phyloP scores from a whole-genome alignment of 331 rosid species.

The Quercus phellos region DNA sequence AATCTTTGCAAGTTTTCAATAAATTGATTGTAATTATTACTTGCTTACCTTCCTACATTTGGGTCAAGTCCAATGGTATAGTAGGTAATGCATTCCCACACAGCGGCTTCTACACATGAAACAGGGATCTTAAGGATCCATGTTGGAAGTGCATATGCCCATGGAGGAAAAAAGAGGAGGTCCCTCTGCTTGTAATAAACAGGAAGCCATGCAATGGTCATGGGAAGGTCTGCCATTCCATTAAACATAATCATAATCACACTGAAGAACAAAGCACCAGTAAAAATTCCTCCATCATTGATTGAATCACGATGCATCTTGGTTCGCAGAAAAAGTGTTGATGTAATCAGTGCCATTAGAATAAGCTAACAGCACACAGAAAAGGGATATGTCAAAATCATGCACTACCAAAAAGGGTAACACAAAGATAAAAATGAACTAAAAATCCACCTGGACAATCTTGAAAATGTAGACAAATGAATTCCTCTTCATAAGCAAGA shows the following conservation, averaged over 20 bases:
- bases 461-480: slow-evolving; percentile 53
- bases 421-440: neutral
- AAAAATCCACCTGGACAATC: slow-evolving; percentile 41
- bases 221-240: slow-evolving; percentile 36
- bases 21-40: neutral
- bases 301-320: slow-evolving; percentile 32
- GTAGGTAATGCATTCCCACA: slow-evolving; percentile 42
- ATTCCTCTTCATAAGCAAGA: slow-evolving; percentile 59
- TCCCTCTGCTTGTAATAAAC: slow-evolving; percentile 47
- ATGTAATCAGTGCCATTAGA: slow-evolving; percentile 20
- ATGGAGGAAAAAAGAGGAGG: slow-evolving; percentile 39
- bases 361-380: slow-evolving; percentile 23
- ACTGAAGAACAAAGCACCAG: slow-evolving; percentile 36
- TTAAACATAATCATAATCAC: slow-evolving; percentile 26
- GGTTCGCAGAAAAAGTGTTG: slow-evolving; percentile 49
- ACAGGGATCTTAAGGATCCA: slow-evolving; percentile 43
- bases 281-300: slow-evolving; percentile 29
- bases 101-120: slow-evolving; percentile 29
- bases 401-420: neutral
- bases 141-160: slow-evolving; percentile 41
- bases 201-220: slow-evolving; percentile 41
- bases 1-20: neutral
- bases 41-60: slow-evolving; percentile 28
- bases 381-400: neutral
- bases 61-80: slow-evolving; percentile 46